Evolutionary conservation across 2,329 filamentous ascomycete genomes (phyloP).

Genomic region (Paradendryphiella salina): DNA sequence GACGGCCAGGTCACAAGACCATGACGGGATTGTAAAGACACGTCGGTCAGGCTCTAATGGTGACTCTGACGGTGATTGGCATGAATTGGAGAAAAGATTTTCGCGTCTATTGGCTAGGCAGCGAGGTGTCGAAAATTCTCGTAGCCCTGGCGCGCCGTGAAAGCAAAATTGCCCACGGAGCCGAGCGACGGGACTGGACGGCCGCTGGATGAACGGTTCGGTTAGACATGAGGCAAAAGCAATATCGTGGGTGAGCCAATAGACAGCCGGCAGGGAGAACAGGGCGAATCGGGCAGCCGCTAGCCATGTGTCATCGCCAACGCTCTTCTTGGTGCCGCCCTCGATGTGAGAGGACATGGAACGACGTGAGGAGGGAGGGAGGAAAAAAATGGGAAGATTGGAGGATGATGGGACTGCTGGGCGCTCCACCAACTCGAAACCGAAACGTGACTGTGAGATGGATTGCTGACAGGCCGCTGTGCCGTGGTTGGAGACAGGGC

Average conservation of each 20-base stretch:
- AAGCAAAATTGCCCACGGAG: slow-evolving; percentile 13
- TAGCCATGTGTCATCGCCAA: slow-evolving; percentile 40
- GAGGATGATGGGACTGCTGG: slow-evolving; percentile 15
- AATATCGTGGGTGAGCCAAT: slow-evolving; percentile 38
- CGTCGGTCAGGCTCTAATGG: slow-evolving; percentile 10
- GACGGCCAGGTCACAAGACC: slow-evolving; percentile 33
- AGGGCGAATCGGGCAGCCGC: slow-evolving; percentile 29
- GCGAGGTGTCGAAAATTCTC: slow-evolving; percentile 40
- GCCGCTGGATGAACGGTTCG: slow-evolving; percentile 14
- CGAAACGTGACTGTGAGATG: slow-evolving; percentile 38
- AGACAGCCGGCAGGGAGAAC: slow-evolving; percentile 10
- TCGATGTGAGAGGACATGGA: slow-evolving; percentile 10
- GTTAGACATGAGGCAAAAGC: slow-evolving; percentile 37
- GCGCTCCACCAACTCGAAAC: slow-evolving; percentile 39
- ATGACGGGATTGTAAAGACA: slow-evolving; percentile 18
- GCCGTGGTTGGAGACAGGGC: slow-evolving; percentile 26
- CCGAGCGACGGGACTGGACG: slow-evolving; percentile 4
- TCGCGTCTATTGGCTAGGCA: slow-evolving; percentile 38
- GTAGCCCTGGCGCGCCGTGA: slow-evolving; percentile 35
- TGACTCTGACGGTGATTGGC: slow-evolving; percentile 37
- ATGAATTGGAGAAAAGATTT: slow-evolving; percentile 32
- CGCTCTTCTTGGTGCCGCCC: slow-evolving; percentile 32
- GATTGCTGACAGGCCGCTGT: slow-evolving; percentile 21
- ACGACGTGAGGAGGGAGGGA: no score
- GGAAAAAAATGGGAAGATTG: slow-evolving; percentile 15